Evolutionary conservation across 148 eudicot genomes (phyloP), one percentile per base, ranked within the genome.

Genomic region (Euryodendron excelsum): DNA sequence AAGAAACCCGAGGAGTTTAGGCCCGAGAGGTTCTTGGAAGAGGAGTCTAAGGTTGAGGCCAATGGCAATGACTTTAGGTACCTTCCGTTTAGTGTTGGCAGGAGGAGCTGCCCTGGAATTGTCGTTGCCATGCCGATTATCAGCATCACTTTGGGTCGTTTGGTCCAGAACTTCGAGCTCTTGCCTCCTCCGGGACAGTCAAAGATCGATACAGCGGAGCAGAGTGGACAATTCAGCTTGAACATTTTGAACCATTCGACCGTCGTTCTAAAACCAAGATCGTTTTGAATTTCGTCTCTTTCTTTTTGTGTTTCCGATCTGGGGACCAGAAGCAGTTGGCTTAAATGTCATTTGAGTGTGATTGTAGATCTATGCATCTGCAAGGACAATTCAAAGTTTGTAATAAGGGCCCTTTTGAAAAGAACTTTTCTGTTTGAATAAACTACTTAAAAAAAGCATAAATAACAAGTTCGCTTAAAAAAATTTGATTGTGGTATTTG

Each of bases 21-120:
- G 88, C 98, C 98, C 0, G 98, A 93, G 84, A 88, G 98, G 83
- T 93, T 93, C 84, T 77, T 90, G 36, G 92, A 93, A 80, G 98
- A 93, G 82, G 98, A 93, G 58, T 23, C 90, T 12, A 91, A 91
- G 73, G 96, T 93, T 9, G 98, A 93, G 56, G 90, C 94, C 52
- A 93, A 86, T 73, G 98, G 98, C 5, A 93, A 93, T 45, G 98
- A 93, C 77, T 88, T 91, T 65, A 82, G 90, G 87, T 93, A 84
- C 78, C 85, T 93, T 21, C 98, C 98, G 0, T 93, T 93, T 55
- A 96, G 98, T 0, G 98, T 87, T 0, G 98, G 98, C 0, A 78
- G 98, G 44, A 86, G 98, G 82, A 93, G 98, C 76, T 93, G 98
- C 85, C 98, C 98, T 13, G 98, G 96, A 45, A 93, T 93, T 27